Conservation (phyloP, 176 grass and related monocot species). For the Ampelocalamus luodianensis region DNA sequence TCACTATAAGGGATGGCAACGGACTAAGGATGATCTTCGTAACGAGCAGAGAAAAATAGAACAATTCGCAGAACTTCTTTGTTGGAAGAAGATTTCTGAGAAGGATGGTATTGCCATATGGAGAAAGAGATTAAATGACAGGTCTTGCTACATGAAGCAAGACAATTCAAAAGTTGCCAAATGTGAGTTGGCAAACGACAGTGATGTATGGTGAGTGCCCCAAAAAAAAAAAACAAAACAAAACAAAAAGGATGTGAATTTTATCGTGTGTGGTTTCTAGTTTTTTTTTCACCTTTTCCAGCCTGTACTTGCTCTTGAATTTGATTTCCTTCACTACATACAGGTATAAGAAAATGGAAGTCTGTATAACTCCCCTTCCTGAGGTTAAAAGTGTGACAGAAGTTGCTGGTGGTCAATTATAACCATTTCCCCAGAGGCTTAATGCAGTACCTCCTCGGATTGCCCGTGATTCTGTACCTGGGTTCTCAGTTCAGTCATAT, state of each 20-base stretch:
- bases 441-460: conserved; percentile 72
- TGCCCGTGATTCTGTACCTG: conserved; percentile 51
- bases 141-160: conserved; percentile 60
- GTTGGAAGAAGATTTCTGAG: conserved; percentile 91
- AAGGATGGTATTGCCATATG: conserved; percentile 73
- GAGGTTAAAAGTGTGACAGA: conserved; percentile 52
- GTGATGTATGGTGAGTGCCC: conserved; percentile 68
- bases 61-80: conserved; percentile 71
- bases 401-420: conserved; percentile 61
- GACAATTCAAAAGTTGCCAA: conserved; percentile 47
- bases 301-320: conserved; percentile 18
- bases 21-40: conserved; percentile 64
- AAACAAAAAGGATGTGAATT: not conserved
- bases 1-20: conserved; percentile 69
- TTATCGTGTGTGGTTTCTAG: not conserved
- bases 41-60: conserved; percentile 81
- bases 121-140: conserved; percentile 70
- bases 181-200: conserved; percentile 60
- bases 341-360: conserved; percentile 94
- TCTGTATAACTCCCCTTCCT: conserved; percentile 68
- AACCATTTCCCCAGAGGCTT: conserved; percentile 77
- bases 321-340: conserved; percentile 28
- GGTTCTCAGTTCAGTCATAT: conserved; percentile 57
- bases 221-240: not conserved
- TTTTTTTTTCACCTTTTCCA: not conserved